These are phyloP conservation scores for Thraustochytrium sp. DNA, from an alignment of 352 stramenopile genomes.

Conservation along the genomic window DNA sequence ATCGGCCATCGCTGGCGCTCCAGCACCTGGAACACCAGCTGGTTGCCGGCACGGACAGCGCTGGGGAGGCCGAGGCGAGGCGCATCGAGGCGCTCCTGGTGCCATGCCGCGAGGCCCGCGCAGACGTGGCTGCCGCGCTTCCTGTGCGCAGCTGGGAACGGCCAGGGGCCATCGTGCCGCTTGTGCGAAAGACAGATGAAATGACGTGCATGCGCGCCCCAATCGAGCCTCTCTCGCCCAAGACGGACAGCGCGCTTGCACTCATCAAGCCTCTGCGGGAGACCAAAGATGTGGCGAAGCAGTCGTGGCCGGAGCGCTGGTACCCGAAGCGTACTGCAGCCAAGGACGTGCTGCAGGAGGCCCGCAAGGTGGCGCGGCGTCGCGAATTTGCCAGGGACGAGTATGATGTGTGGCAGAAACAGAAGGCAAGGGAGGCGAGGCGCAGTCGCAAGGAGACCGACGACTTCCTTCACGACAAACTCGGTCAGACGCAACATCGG, in stretches of 20 bases:
- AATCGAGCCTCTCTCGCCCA: conserved; percentile 20
- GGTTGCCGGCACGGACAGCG: neutral
- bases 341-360: neutral
- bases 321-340: neutral
- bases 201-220: conserved; percentile 30
- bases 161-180: neutral
- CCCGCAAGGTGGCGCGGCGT: neutral
- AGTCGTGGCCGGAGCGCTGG: neutral
- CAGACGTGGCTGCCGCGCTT: neutral
- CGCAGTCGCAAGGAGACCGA: neutral
- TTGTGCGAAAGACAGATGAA: neutral
- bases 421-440: neutral
- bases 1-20: neutral
- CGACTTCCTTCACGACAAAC: neutral
- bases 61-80: neutral
- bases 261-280: neutral
- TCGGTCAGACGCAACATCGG: neutral
- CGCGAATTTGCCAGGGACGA: neutral
- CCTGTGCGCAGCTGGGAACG: neutral
- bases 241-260: neutral
- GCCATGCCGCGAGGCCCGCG: neutral
- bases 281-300: neutral
- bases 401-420: neutral
- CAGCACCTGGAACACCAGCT: neutral
- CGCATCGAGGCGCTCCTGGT: neutral